Base-by-base conservation (phyloP, 176 grass and related monocot species). In the Ensete ventricosum region DNA sequence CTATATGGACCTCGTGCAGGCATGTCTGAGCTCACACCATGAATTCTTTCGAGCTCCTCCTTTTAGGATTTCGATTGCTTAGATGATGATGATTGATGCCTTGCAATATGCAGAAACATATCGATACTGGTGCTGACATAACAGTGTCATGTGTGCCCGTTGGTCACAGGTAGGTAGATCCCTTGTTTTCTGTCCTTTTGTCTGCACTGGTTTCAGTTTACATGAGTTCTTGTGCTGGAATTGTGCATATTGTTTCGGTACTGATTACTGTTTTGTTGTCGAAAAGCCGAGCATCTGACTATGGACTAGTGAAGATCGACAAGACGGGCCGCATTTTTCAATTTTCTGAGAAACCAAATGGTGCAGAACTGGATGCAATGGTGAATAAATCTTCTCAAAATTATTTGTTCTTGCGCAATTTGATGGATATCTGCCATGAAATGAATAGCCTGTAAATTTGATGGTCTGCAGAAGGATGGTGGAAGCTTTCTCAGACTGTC, bases 211-310 rank as follows among this genome's bases (percentile, higher is more conserved):
- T 34, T 11, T 49, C 22, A 23, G 14, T 21, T 25, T 1, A 16
- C 55, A 48, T 54, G 10, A 26, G 43, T 50, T 26, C 12, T 77
- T 26, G 9, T 17, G 17, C 14, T 2, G 13, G 14, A 76, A 49
- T 25, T 49, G 1, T 66, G 9, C 21, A 66, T 77, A 27, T 55
- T 80, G 0, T 72, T 65, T 2, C 48, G 53, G 65, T 55, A 55
- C 73, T 90, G 73, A 84, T 59, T 73, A 25, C 12, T 82, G 50
- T 78, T 55, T 77, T 66, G 62, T 87, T 29, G 54, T 71, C 78
- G 73, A 29, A 79, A 77, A 93, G 87, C 80, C 90, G 90, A 25
- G 90, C 90, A 57, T 93, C 90, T 69, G 90, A 93, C 14, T 93
- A 82, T 71, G 90, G 90, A 73, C 69, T 89, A 50, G 75, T 93